These are phyloP conservation scores for Neopestalotiopsis rosae DNA, from an alignment of 2,329 filamentous ascomycete genomes.

Conservation along the genomic window DNA sequence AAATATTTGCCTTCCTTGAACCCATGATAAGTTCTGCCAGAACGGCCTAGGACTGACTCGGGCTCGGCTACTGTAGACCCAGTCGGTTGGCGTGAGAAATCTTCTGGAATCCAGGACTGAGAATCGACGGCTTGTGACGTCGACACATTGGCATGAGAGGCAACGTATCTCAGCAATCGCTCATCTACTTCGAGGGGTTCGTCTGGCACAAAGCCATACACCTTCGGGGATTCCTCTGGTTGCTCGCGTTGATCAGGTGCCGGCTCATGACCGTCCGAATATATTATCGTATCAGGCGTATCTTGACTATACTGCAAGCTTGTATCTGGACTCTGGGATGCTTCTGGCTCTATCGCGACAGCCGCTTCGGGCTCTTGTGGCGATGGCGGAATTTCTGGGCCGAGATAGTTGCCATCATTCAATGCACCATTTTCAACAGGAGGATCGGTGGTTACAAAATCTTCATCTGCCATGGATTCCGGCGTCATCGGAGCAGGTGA, in stretches of 20 bases:
- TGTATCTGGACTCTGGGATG: background rate
- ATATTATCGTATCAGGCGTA: background rate
- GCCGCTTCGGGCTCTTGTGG: background rate
- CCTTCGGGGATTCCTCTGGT: background rate
- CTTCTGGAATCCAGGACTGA: slow-evolving; percentile 5
- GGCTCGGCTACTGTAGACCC: slow-evolving; percentile 10
- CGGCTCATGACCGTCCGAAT: background rate
- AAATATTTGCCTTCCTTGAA: slow-evolving; percentile 14
- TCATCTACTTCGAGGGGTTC: background rate
- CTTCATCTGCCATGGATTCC: background rate
- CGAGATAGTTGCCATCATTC: background rate
- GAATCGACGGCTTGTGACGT: background rate
- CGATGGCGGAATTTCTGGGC: background rate
- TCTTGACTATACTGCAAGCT: background rate
- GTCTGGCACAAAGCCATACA: background rate
- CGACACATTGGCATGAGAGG: background rate
- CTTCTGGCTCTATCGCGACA: background rate
- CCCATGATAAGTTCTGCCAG: slow-evolving; percentile 5
- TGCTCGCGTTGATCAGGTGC: background rate
- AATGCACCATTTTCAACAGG: background rate
- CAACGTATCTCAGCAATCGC: background rate
- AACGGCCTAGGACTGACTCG: background rate
- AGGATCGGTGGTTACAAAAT: background rate
- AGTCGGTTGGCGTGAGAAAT: slow-evolving; percentile 10
- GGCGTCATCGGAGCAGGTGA: background rate